Conservation (phyloP, 768 basidiomycete species). For the Kwoniella heveanensis region DNA sequence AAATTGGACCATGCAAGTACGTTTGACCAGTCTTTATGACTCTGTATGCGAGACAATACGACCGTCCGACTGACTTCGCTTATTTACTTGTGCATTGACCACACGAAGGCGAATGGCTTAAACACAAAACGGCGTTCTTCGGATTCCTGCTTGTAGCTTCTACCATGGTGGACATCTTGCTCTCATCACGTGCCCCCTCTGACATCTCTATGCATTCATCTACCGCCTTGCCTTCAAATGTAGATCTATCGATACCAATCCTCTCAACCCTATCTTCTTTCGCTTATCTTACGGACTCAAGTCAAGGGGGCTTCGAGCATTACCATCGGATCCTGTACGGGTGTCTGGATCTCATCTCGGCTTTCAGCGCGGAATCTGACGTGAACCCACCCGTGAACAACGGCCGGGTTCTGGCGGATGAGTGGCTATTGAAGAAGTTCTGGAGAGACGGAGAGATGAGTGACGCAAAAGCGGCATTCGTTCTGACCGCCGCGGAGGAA, state of each 20-base stretch:
- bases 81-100: too few relatives aligned
- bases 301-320: conserved; percentile 25
- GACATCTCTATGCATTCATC: neutral
- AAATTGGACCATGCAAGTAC: too few relatives aligned
- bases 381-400: neutral
- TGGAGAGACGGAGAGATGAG: neutral
- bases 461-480: conserved; percentile 13
- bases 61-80: too few relatives aligned
- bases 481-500: conserved; percentile 25
- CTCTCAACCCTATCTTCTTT: conserved; percentile 23
- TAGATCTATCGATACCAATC: conserved; percentile 5
- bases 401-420: neutral
- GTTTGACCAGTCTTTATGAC: too few relatives aligned
- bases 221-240: neutral
- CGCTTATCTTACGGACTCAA: conserved; percentile 12
- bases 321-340: conserved; percentile 36
- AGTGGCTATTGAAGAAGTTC: neutral
- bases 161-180: conserved; percentile 22
- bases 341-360: conserved; percentile 24
- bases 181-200: neutral
- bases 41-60: too few relatives aligned
- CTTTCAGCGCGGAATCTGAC: too few relatives aligned
- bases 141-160: conserved; percentile 26
- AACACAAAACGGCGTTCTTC: conserved; percentile 28
- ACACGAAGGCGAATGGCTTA: conserved; percentile 12